Evolutionary conservation across 108 stramenopile species (phyloP), one percentile per base, ranked within the genome.

Genomic region (Nannochloropsis gaditana): DNA sequence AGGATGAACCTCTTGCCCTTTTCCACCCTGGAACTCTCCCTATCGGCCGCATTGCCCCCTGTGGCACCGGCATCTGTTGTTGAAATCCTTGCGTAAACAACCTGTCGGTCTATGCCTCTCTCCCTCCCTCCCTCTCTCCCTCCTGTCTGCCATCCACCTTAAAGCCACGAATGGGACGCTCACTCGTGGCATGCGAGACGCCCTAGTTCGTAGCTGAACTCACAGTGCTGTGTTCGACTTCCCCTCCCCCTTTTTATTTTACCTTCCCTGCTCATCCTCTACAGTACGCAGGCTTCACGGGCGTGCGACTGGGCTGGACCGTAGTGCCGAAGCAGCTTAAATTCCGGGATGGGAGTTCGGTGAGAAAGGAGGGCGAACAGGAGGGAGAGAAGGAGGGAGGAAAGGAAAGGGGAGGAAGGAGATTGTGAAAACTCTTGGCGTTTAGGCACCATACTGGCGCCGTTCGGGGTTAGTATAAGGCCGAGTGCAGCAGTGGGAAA

Each of bases 231-330:
- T 31, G 31, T 31, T 31, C 31, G 31, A 31, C 31, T 31, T 15
- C 47, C 47, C 1, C 47, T 1, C 47, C 47, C 47, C 15, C 47
- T 15, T 15, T 50, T 50, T n/a, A n/a, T 15, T 15, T 15, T 1
- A 0, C 0, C 15, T 15, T 93, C 93, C 59, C 95, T 95, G 91
- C 92, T 92, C 82, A 96, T 73, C 2, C 0, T 73, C 19, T 73
- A n/a, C 59, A 96, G 89, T 96, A 96, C 89, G 96, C 96, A 47
- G 97, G 96, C 11, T 98, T 98, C 88, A 98, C 97, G 21, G 97
- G 97, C 83, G 96, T 95, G n/a, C 95, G 97, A 43, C 90, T 98
- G 43, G 97, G 97, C 81, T 98, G 97, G 97, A 96, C 96, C 41
- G 96, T 98, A 17, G 93, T 98, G 45, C 97, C 97, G 10, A 88